These are phyloP conservation scores for Aspergillus floridensis DNA, from an alignment of 2,329 filamentous ascomycete genomes.

Conservation along the genomic window DNA sequence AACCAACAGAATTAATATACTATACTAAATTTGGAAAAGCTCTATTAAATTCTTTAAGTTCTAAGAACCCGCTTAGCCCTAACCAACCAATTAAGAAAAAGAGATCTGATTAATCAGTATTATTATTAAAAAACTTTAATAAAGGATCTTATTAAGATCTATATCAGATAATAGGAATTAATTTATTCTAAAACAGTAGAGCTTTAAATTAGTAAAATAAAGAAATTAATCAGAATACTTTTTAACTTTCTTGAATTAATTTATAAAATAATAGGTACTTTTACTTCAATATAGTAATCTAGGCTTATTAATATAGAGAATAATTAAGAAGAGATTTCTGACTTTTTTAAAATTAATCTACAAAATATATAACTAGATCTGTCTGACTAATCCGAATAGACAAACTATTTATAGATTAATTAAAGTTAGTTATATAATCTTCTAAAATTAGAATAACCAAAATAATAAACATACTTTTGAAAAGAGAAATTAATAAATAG, in stretches of 20 bases:
- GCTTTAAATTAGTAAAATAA: not conserved
- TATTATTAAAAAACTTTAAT: not conserved
- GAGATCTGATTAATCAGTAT: not conserved
- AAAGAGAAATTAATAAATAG: too few species aligned
- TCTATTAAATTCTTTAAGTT: not conserved
- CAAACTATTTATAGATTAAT: too few species aligned
- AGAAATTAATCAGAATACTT: not conserved
- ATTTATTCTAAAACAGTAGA: not conserved
- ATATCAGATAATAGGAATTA: not conserved
- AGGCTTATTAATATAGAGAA: not conserved
- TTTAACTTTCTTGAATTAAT: not conserved
- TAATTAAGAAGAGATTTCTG: not conserved
- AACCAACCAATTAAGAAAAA: not conserved
- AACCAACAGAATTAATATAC: not conserved
- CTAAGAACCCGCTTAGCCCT: not conserved
- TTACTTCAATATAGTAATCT: not conserved
- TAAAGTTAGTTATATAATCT: too few species aligned
- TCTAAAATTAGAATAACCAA: too few species aligned
- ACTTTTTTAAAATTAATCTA: not conserved
- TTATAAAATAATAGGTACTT: not conserved
- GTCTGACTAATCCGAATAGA: too few species aligned
- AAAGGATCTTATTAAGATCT: not conserved
- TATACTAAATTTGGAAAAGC: not conserved
- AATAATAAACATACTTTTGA: too few species aligned
- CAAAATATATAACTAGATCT: not conserved